Conservation (phyloP, 2,329 filamentous ascomycete genomes). For the Ascomycota sp. region DNA sequence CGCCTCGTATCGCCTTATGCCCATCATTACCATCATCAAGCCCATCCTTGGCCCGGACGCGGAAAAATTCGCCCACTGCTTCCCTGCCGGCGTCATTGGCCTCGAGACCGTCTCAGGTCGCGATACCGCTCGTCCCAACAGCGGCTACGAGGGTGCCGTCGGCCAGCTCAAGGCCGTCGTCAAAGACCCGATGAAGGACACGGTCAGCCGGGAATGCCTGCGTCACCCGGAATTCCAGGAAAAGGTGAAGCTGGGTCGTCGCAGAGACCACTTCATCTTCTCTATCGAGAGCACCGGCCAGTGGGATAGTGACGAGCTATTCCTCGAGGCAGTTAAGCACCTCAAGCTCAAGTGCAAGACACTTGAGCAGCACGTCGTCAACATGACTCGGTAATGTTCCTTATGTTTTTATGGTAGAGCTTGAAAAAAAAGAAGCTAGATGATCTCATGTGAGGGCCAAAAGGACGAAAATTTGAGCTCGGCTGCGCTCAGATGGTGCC, state of each 20-base stretch:
- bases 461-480: too few relatives aligned
- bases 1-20: slow-evolving; percentile 77
- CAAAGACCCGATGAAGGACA: slow-evolving; percentile 74
- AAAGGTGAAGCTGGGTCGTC: slow-evolving; percentile 81
- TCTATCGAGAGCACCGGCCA: slow-evolving; percentile 87
- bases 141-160: slow-evolving; percentile 51
- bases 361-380: slow-evolving; percentile 49
- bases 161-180: slow-evolving; percentile 82
- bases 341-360: slow-evolving; percentile 68
- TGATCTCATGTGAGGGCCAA: too few relatives aligned
- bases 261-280: slow-evolving; percentile 95
- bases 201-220: slow-evolving; percentile 80
- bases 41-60: slow-evolving; percentile 80
- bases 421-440: neutral
- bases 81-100: slow-evolving; percentile 71
- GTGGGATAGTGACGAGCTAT: slow-evolving; percentile 83
- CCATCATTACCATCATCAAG: slow-evolving; percentile 61
- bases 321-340: slow-evolving; percentile 70
- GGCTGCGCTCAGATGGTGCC: too few relatives aligned
- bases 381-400: slow-evolving; percentile 33
- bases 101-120: slow-evolving; percentile 49
- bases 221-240: slow-evolving; percentile 83
- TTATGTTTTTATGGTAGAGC: neutral
- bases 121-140: slow-evolving; percentile 39
- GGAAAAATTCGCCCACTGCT: slow-evolving; percentile 75